A percentile compares a stretch with the other conserved stretches of the same genome.
Conservation (phyloP, 2,329 filamentous ascomycete genomes). For the Lecanicillium sp. region DNA sequence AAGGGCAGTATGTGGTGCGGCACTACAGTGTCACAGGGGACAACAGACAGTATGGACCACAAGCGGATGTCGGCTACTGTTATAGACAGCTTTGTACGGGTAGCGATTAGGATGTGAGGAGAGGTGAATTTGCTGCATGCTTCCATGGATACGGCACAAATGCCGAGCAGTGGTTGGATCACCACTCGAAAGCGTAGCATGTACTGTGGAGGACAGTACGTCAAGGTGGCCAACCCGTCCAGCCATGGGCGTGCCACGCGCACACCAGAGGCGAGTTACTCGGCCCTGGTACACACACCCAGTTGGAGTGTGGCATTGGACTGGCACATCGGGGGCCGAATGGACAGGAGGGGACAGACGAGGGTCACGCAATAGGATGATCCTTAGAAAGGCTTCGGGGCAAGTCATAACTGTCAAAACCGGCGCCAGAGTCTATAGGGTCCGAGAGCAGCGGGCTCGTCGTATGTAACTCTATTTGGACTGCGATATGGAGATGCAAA, state of each 20-base stretch:
- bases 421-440: too few species aligned
- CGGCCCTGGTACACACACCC: neutral
- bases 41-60: too few species aligned
- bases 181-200: neutral
- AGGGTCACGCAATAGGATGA: neutral
- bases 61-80: constrained; percentile 1
- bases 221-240: too few species aligned
- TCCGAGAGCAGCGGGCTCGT: too few species aligned
- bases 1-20: neutral
- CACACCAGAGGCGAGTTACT: neutral
- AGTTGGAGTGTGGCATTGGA: neutral
- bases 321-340: neutral
- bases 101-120: neutral
- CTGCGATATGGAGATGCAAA: too few species aligned
- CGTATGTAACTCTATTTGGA: too few species aligned
- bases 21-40: too few species aligned
- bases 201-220: too few species aligned
- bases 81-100: neutral
- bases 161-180: neutral
- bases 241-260: too few species aligned
- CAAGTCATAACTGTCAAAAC: too few species aligned
- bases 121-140: neutral
- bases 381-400: constrained; percentile 2
- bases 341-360: neutral
- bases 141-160: neutral